Evolutionary conservation across 2,329 filamentous ascomycete species (phyloP).

Genomic region (Capronia americana): DNA sequence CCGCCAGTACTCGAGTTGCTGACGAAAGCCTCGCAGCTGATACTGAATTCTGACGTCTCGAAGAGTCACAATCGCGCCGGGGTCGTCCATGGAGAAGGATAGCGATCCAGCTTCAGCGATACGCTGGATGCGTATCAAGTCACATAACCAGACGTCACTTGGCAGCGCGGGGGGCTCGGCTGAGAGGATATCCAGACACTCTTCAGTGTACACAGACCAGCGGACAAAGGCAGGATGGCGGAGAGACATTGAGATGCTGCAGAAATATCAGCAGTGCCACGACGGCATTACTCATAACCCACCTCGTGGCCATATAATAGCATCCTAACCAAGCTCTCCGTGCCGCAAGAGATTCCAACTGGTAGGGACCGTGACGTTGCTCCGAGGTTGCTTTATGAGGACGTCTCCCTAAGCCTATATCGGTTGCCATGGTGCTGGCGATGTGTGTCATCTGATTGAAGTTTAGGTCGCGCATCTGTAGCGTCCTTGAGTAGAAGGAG

Average conservation of each 20-base stretch:
- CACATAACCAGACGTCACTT: conserved; percentile 62
- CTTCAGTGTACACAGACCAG: conserved; percentile 68
- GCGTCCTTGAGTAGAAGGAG: conserved; percentile 86
- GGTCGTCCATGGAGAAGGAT: conserved; percentile 72
- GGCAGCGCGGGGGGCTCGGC: conserved; percentile 61
- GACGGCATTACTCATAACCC: conserved; percentile 30
- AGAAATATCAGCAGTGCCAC: neutral
- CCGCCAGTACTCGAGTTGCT: conserved; percentile 67
- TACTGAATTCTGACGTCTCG: conserved; percentile 69
- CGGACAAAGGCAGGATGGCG: conserved; percentile 64
- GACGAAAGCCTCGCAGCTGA: conserved; percentile 68
- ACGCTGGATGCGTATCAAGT: conserved; percentile 65
- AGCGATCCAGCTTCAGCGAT: conserved; percentile 72
- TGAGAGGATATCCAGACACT: conserved; percentile 64
- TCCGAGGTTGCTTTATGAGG: conserved; percentile 47
- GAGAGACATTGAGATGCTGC: conserved; percentile 61
- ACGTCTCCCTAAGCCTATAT: conserved; percentile 75
- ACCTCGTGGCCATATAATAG: conserved; percentile 65
- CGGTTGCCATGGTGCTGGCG: conserved; percentile 79
- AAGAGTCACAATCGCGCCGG: conserved; percentile 59
- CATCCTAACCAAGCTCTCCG: conserved; percentile 66
- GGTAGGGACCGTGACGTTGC: conserved; percentile 46
- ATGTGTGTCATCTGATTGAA: conserved; percentile 87
- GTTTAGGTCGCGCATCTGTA: conserved; percentile 82
- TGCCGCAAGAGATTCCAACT: conserved; percentile 55